phyloP scores from a whole-genome alignment of 2,329 filamentous ascomycete genomes.

The Cadophora sp. region DNA sequence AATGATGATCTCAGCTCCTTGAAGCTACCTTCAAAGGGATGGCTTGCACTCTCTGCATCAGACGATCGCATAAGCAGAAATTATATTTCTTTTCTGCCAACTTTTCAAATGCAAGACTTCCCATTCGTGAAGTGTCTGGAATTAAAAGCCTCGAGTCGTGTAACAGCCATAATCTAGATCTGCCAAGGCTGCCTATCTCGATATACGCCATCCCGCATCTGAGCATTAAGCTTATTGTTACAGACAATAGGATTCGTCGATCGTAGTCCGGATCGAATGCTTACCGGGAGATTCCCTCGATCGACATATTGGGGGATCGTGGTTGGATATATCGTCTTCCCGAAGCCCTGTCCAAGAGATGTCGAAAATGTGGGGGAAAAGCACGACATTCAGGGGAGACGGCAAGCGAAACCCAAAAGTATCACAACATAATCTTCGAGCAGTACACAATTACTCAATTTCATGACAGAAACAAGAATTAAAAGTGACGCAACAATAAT shows the following conservation, averaged over 20 bases:
- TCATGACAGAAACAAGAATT: too few relatives aligned
- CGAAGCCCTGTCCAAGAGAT: neutral
- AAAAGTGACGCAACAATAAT: too few relatives aligned
- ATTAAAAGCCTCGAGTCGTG: neutral
- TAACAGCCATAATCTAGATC: neutral
- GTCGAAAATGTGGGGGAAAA: neutral
- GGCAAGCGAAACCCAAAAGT: neutral
- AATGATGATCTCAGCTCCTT: neutral
- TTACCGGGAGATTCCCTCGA: neutral
- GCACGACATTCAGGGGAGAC: neutral
- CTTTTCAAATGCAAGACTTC: neutral
- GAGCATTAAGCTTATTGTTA: slow-evolving; percentile 1
- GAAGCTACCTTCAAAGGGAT: neutral
- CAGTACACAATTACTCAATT: too few relatives aligned
- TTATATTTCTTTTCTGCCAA: slow-evolving; percentile 10
- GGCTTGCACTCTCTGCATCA: neutral
- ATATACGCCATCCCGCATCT: neutral
- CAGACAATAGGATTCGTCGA: neutral
- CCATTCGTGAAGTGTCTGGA: neutral
- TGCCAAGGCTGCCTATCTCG: neutral
- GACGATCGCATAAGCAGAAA: neutral
- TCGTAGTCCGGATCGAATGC: neutral
- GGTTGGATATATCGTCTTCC: neutral
- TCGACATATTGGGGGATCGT: neutral
- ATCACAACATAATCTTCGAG: neutral